phyloP scores from a whole-genome alignment of 2,329 filamentous ascomycete species.

The Venturia asperata region DNA sequence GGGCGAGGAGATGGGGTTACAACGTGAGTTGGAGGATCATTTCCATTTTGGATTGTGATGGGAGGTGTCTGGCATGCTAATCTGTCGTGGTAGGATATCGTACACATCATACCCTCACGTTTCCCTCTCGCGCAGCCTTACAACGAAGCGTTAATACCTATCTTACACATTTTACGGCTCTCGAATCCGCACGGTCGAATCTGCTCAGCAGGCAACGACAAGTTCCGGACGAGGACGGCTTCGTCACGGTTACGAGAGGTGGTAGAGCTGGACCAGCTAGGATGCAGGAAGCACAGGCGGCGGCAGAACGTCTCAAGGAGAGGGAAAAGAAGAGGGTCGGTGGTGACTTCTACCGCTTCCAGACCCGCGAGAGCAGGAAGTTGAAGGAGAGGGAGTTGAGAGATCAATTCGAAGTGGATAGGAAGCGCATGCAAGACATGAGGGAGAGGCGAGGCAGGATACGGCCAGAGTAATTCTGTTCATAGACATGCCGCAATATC shows the following conservation, averaged over 20 bases:
- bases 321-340: conserved; percentile 53
- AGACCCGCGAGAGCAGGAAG: conserved; percentile 73
- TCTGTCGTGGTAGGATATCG: conserved; percentile 42
- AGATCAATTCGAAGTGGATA: conserved; percentile 69
- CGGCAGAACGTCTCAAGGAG: conserved; percentile 54
- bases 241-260: conserved; percentile 81
- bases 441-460: conserved; percentile 59
- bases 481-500: not conserved
- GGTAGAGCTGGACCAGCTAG: conserved; percentile 66
- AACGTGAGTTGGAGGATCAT: conserved; percentile 37
- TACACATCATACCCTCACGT: conserved; percentile 62
- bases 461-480: conserved; percentile 26
- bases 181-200: conserved; percentile 58
- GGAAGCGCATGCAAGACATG: conserved; percentile 63
- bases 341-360: conserved; percentile 77
- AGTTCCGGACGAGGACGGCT: conserved; percentile 89
- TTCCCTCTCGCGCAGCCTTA: conserved; percentile 60
- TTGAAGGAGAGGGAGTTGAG: conserved; percentile 62
- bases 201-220: conserved; percentile 58
- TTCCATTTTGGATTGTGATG: not conserved
- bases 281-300: conserved; percentile 59
- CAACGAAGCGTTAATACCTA: conserved; percentile 74
- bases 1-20: conserved; percentile 40
- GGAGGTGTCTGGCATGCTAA: not conserved
- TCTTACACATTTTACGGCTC: conserved; percentile 68